Evolutionary conservation across 2,329 filamentous ascomycete species (phyloP), one percentile per base, ranked within the genome.

Genomic region (Arthrocladium fulminans): DNA sequence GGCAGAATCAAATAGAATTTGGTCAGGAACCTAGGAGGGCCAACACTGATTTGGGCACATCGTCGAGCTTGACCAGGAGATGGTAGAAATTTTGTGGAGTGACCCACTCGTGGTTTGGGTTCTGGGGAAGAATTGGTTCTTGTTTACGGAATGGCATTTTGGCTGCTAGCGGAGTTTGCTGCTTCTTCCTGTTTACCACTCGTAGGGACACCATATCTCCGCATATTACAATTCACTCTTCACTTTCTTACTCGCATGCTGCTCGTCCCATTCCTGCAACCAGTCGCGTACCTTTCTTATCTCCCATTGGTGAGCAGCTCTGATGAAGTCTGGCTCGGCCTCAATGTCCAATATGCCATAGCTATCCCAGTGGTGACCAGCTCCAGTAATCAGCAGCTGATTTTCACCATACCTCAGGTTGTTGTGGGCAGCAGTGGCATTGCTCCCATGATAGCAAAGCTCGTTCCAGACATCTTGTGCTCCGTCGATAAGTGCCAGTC

Each of bases 321-420:
- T 60, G 38, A 75, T 73, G 51, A 74, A 77, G 49, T 73, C 67
- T 8, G 73, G 73, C 61, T 76, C 73, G 9, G 63, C 67, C 3
- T 54, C 56, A 1, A 75, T 58, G 37, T 73, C 59, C 60, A 7
- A 73, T 55, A 50, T 73, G 52, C 65, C 70, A 38, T 62, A 64
- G 42, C 67, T 70, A 50, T 73, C 73, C 73, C 73, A 75, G 56
- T 76, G 73, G 59, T 77, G 74, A 1, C 74, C 74, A 0, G 66
- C 69, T 1, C 73, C 73, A 0, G 69, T 66, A 51, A 77, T 75
- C 15, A 77, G 59, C 46, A 71, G 65, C 45, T 73, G 70, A 0
- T 74, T 71, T 50, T 72, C 65, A n/a, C 71, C 62, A 48, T 74
- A 59, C 5, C 66, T 59, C 23, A 45, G 13, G 27, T n/a, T 34